Evolutionary conservation across 2,329 filamentous ascomycete species (phyloP), one percentile per base, ranked within the genome.

Genomic region (Tolypocladium tropicale): DNA sequence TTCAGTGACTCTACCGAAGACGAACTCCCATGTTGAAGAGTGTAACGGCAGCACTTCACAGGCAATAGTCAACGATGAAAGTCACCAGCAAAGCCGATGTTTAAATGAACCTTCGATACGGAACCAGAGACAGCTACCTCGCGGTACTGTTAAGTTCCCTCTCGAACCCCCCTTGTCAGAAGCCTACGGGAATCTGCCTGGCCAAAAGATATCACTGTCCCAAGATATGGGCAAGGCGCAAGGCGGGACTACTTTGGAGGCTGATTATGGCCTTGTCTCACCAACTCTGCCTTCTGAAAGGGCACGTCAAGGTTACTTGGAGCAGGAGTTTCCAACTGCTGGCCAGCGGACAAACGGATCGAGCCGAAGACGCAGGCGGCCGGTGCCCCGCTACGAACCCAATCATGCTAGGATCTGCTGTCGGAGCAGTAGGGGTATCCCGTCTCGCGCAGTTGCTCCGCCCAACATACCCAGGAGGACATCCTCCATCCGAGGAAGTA

Each of bases 391-490:
- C 48, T 56, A 59, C 43, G 61, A 61, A 21, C 55, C 60, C n/a
- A 54, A 61, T 16, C 64, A 68, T 50, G 56, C 60, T 39, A 61
- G 60, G 9, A 60, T 68, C 32, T 65, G 65, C 59, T 66, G 65
- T 46, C 64, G 62, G 56, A 63, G 59, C 21, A 63, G 64, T 52
- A 62, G 63, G 57, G 64, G 63, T 14, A 55, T 66, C n/a, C 60
- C 61, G 2, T 58, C 62, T 2, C 63, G 58, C 43, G 62, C 61
- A 23, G 57, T 58, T n/a, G 64, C 61, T 6, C 65, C 63, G 49
- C 71, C 71, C 14, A 69, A 68, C 55, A 68, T 73, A 46, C 71
- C 71, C 16, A 63, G 62, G 54, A 65, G 71, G 58, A 68, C 63
- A 30, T 73, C 71, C 28, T 73, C 71, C 3, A 68, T 71, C n/a